Conservation (phyloP, 371 early-diverging fungal genomes). For the Lichtheimia hyalospora region DNA sequence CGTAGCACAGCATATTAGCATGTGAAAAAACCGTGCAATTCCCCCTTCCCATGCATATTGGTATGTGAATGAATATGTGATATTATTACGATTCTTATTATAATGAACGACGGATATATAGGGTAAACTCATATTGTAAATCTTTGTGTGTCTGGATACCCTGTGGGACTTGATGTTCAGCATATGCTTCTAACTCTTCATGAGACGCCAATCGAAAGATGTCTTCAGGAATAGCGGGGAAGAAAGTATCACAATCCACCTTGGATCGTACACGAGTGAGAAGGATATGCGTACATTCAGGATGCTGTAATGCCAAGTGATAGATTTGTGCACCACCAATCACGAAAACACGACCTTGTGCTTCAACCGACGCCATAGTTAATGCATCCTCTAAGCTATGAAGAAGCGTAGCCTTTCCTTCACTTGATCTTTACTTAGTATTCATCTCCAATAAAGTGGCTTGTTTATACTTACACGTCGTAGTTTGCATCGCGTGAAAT, state of each 20-base stretch:
- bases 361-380: not conserved
- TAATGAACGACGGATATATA: constrained; percentile 25
- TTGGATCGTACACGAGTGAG: constrained; percentile 57
- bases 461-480: constrained; percentile 39
- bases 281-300: constrained; percentile 57
- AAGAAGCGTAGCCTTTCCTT: not conserved
- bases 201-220: constrained; percentile 28
- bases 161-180: constrained; percentile 41
- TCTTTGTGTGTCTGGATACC: constrained; percentile 48
- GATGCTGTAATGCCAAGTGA: constrained; percentile 48
- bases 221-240: constrained; percentile 53
- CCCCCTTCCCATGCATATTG: not conserved
- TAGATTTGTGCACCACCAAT: constrained; percentile 72
- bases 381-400: constrained; percentile 30
- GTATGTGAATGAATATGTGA: too few relatives aligned
- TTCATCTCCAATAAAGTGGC: not conserved
- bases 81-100: too few relatives aligned
- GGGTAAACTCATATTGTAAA: constrained; percentile 44
- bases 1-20: constrained; percentile 1
- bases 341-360: constrained; percentile 44
- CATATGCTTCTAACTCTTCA: constrained; percentile 42
- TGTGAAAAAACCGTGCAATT: constrained; percentile 1
- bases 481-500: constrained; percentile 63
- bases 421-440: not conserved
- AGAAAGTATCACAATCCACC: constrained; percentile 67